phyloP scores from a whole-genome alignment of 371 early-diverging fungal species.

The Entomophthora muscae region DNA sequence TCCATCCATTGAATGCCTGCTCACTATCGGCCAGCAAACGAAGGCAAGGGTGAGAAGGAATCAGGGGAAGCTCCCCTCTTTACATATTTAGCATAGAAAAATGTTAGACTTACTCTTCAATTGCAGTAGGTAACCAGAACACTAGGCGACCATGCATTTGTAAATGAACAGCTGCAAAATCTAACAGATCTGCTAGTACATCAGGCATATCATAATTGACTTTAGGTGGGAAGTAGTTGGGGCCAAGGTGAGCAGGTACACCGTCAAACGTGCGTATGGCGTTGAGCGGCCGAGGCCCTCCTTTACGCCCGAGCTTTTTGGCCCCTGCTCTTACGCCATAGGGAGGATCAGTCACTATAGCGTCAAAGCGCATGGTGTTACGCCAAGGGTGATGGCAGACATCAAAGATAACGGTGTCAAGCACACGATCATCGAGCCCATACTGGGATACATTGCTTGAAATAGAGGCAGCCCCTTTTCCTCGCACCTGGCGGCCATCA shows the following conservation, averaged over 20 bases:
- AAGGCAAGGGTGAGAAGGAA: constrained; percentile 73
- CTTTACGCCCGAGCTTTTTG: constrained; percentile 65
- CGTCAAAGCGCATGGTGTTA: constrained; percentile 49
- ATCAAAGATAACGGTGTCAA: constrained; percentile 77
- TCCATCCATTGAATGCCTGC: constrained; percentile 87
- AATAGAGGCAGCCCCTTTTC: constrained; percentile 50
- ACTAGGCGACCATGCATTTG: constrained; percentile 77
- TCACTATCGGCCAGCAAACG: constrained; percentile 68
- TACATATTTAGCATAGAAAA: background rate
- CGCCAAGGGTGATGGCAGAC: constrained; percentile 82
- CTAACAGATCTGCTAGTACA: constrained; percentile 63
- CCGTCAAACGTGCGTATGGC: constrained; percentile 38
- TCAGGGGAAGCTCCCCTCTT: constrained; percentile 4
- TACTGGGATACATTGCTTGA: constrained; percentile 74
- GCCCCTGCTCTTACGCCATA: constrained; percentile 97
- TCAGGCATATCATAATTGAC: constrained; percentile 87
- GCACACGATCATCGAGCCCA: constrained; percentile 38
- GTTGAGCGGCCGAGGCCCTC: constrained; percentile 29
- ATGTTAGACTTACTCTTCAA: constrained; percentile 41
- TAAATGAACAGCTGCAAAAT: constrained; percentile 65
- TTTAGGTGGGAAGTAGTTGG: constrained; percentile 63
- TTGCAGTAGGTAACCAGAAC: constrained; percentile 89
- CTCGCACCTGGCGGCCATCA: constrained; percentile 91
- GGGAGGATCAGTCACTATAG: constrained; percentile 79
- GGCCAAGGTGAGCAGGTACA: constrained; percentile 31